phyloP scores from a whole-genome alignment of 2,329 filamentous ascomycete genomes.

The Aspergillus eucalypticola region DNA sequence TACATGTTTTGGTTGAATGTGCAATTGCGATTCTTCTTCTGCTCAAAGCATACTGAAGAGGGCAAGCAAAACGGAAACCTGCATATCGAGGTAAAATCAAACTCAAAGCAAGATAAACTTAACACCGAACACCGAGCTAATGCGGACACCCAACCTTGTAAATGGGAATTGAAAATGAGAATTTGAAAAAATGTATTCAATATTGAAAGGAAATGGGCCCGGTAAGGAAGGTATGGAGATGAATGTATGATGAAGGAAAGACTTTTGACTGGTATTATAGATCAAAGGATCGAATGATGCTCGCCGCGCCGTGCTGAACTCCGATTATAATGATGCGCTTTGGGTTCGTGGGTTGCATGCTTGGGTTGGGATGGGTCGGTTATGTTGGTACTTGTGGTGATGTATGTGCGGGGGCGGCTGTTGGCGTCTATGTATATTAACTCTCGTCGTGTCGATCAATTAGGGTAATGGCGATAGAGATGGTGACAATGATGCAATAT shows the following conservation, averaged over 20 bases:
- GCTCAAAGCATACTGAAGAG: neutral
- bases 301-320: conserved; percentile 7
- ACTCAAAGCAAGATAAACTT: neutral
- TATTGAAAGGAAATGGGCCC: neutral
- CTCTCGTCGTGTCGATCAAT: neutral
- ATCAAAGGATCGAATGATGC: conserved; percentile 7
- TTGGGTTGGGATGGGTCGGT: neutral
- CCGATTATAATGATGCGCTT: conserved; percentile 3
- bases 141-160: conserved; percentile 1
- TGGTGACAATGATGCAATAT: conserved; percentile 6
- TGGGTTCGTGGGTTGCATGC: neutral
- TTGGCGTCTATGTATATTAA: conserved; percentile 1
- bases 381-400: neutral
- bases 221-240: conserved; percentile 1
- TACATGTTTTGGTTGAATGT: neutral
- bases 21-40: too few relatives aligned
- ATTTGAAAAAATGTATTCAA: neutral
- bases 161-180: neutral
- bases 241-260: neutral
- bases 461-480: neutral
- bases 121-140: conserved; percentile 13
- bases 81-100: neutral
- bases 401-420: neutral
- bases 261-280: conserved; percentile 8
- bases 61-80: neutral